A percentile compares a stretch with the other conserved stretches of the same genome.
Evolutionary conservation across 257 asterid genomes (phyloP).

Genomic region (Gentiana dahurica): DNA sequence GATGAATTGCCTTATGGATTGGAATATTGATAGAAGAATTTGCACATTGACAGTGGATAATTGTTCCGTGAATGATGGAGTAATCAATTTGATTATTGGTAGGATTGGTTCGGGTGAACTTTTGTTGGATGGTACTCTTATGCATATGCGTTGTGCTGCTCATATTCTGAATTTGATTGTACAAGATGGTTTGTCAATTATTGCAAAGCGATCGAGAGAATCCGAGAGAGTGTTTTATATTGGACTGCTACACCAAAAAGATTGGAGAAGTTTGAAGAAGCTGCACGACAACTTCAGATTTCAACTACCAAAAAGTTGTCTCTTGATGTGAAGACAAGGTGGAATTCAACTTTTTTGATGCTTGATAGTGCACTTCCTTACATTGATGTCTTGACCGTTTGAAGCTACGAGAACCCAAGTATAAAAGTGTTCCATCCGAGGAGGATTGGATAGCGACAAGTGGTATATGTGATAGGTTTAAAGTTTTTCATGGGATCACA

Average conservation of each 20-base stretch:
- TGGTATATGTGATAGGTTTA: neutral
- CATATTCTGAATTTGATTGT: slow-evolving; percentile 10
- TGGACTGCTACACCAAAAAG: neutral
- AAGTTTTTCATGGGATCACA: neutral
- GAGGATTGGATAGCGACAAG: neutral
- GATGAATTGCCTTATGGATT: slow-evolving; percentile 2
- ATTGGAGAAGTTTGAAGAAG: neutral
- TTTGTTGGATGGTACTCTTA: neutral
- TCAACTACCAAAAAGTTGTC: neutral
- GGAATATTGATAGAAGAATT: neutral
- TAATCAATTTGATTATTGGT: neutral
- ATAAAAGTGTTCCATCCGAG: neutral
- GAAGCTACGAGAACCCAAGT: neutral
- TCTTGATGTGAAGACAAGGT: neutral
- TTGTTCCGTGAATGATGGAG: too few species aligned
- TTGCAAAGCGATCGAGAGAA: neutral
- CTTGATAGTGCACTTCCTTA: neutral
- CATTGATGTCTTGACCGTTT: neutral
- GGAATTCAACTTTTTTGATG: neutral
- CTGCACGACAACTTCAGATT: neutral
- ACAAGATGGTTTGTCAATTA: neutral
- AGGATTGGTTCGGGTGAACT: neutral
- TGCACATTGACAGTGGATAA: too few species aligned
- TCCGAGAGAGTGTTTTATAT: slow-evolving; percentile 1
- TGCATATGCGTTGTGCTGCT: slow-evolving; percentile 2